phyloP scores from a whole-genome alignment of 2,329 filamentous ascomycete species.

The Didymella pomorum region DNA sequence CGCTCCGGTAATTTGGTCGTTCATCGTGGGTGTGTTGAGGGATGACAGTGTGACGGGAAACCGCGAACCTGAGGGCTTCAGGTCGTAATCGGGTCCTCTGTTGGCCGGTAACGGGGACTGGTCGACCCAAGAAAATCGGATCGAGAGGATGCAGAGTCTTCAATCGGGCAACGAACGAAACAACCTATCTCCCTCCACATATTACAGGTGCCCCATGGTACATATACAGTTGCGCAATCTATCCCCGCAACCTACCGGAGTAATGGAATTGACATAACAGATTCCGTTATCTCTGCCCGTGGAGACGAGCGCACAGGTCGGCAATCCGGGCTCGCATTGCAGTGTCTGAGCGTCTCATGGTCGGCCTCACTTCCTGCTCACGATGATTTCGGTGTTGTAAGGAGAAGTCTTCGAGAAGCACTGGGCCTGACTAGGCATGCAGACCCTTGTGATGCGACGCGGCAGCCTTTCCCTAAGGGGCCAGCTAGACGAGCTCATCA shows the following conservation, averaged over 20 bases:
- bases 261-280: constrained; percentile 25
- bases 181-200: constrained; percentile 14
- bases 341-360: constrained; percentile 16
- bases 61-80: background rate
- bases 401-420: constrained; percentile 17
- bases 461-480: constrained; percentile 10
- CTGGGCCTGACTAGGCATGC: constrained; percentile 17
- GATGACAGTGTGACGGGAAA: background rate
- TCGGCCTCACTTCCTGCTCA: constrained; percentile 18
- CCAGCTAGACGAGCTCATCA: background rate
- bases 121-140: constrained; percentile 1
- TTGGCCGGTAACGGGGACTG: constrained; percentile 9
- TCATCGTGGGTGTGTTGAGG: constrained; percentile 1
- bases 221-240: constrained; percentile 18
- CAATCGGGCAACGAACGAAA: background rate
- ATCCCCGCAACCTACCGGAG: constrained; percentile 18
- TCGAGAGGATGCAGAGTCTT: background rate
- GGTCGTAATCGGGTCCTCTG: background rate
- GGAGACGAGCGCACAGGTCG: constrained; percentile 20
- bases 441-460: constrained; percentile 14
- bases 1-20: constrained; percentile 13
- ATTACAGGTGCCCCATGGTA: constrained; percentile 20
- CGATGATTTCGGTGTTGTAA: constrained; percentile 22
- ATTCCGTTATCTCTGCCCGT: constrained; percentile 21
- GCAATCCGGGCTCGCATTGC: constrained; percentile 6